These are phyloP conservation scores for Dorcoceras hygrometricum DNA, from an alignment of 257 asterid genomes.

Conservation along the genomic window DNA sequence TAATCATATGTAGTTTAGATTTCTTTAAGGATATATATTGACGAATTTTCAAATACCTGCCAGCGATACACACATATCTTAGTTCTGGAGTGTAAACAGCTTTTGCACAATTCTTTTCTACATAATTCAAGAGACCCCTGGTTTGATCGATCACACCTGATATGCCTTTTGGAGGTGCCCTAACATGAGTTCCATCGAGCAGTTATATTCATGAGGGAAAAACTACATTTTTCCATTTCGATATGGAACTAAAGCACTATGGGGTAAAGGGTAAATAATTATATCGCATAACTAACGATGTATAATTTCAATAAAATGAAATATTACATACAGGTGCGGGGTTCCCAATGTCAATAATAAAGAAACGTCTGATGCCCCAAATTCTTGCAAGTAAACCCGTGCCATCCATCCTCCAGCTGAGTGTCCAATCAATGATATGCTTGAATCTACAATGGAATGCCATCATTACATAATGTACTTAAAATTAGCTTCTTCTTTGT, in stretches of 20 bases:
- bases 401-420: conserved; percentile 99
- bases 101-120: conserved; percentile 69
- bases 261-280: neutral
- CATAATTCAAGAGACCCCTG: conserved; percentile 86
- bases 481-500: neutral
- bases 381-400: conserved; percentile 84
- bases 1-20: neutral
- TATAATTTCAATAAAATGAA: neutral
- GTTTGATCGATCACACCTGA: conserved; percentile 96
- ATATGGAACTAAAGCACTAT: conserved; percentile 14
- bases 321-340: conserved; percentile 70
- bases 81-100: conserved; percentile 79
- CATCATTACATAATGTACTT: conserved; percentile 16
- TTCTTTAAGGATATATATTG: conserved; percentile 4
- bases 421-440: conserved; percentile 78
- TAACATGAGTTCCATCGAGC: conserved; percentile 25
- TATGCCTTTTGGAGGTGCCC: conserved; percentile 83
- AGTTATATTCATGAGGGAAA: conserved; percentile 4
- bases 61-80: conserved; percentile 88
- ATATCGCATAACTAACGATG: neutral
- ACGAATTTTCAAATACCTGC: conserved; percentile 53
- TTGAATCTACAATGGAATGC: conserved; percentile 56
- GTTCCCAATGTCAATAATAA: conserved; percentile 84
- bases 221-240: neutral
- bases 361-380: conserved; percentile 58